phyloP scores from a whole-genome alignment of 2,329 filamentous ascomycete genomes.

The Stachybotrys elegans region DNA sequence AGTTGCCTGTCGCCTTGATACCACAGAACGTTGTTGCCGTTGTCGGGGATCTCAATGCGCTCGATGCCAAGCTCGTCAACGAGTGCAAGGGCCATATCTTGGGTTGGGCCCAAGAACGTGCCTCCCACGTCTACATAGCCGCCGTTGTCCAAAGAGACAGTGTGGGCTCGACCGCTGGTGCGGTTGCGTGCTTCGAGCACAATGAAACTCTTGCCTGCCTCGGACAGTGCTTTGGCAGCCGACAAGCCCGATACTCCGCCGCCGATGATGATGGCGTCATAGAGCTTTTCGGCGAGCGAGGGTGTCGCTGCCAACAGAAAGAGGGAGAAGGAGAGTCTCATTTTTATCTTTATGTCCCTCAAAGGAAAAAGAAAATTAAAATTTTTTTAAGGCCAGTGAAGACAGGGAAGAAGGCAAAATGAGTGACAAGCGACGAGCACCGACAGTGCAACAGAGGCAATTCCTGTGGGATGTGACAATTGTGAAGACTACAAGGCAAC shows the following conservation, averaged over 20 bases:
- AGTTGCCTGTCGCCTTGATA: neutral
- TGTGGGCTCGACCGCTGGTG: neutral
- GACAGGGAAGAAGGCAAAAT: neutral
- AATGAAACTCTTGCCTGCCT: neutral
- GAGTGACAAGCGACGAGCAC: neutral
- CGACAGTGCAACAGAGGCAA: neutral
- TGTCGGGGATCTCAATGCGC: neutral
- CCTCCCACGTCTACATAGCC: neutral
- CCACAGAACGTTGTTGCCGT: neutral
- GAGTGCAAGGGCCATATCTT: neutral
- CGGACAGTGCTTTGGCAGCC: neutral
- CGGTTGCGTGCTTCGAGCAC: neutral
- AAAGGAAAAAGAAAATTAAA: neutral
- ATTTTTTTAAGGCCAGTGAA: neutral
- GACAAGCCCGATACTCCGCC: neutral
- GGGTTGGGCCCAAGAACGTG: neutral
- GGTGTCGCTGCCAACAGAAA: neutral
- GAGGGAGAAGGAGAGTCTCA: neutral
- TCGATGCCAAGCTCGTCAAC: neutral
- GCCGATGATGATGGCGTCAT: neutral
- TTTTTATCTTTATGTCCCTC: too few species aligned
- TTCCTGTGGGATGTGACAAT: too few species aligned
- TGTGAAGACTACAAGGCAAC: too few species aligned
- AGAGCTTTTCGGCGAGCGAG: neutral
- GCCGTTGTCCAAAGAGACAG: neutral